These are phyloP conservation scores for Blastomyces silverae DNA, from an alignment of 2,329 filamentous ascomycete genomes.

Conservation along the genomic window DNA sequence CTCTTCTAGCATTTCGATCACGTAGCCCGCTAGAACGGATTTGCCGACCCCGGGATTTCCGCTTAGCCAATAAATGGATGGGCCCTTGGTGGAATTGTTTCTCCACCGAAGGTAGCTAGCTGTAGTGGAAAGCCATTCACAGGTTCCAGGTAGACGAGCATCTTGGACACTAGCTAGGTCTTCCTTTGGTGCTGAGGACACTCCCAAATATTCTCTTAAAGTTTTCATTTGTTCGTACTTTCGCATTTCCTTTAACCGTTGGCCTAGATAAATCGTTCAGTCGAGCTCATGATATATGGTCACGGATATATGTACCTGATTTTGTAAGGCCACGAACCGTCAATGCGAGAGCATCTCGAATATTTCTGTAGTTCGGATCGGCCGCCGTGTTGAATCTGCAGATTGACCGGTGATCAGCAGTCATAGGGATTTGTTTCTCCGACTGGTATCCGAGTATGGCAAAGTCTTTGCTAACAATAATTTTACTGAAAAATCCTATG, in stretches of 20 bases:
- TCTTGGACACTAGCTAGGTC: slow-evolving; percentile 20
- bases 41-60: slow-evolving; percentile 32
- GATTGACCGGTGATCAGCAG: slow-evolving; percentile 40
- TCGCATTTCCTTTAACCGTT: slow-evolving; percentile 18
- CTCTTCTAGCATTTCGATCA: slow-evolving; percentile 24
- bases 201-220: slow-evolving; percentile 20
- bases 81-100: slow-evolving; percentile 1
- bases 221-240: slow-evolving; percentile 11
- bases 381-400: slow-evolving; percentile 37
- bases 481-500: slow-evolving; percentile 23
- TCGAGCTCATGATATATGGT: not conserved
- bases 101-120: slow-evolving; percentile 17
- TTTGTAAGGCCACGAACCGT: slow-evolving; percentile 11
- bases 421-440: slow-evolving; percentile 36
- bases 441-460: slow-evolving; percentile 40
- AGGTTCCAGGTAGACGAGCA: slow-evolving; percentile 21
- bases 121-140: slow-evolving; percentile 21
- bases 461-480: slow-evolving; percentile 40
- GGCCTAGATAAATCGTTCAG: not conserved
- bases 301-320: slow-evolving; percentile 6
- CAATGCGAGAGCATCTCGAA: slow-evolving; percentile 22
- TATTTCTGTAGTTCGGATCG: slow-evolving; percentile 37
- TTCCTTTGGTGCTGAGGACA: slow-evolving; percentile 19
- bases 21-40: slow-evolving; percentile 29
- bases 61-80: slow-evolving; percentile 28